Conservation (phyloP, 805 yeast species). For the Ogataea saltuana region DNA sequence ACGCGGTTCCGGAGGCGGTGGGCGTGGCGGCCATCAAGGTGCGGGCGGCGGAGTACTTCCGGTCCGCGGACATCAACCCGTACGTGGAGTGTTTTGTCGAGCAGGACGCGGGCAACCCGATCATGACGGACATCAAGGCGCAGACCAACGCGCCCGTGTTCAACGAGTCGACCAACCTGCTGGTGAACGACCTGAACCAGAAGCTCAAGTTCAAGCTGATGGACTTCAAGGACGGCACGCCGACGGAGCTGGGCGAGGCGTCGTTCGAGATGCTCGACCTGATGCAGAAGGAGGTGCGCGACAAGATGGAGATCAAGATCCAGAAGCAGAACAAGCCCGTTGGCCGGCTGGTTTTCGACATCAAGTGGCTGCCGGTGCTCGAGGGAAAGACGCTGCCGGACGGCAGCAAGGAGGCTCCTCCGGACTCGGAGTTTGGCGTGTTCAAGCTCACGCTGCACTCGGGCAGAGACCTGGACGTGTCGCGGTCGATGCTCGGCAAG, state of each 20-base stretch:
- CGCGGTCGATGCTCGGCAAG: slow-evolving; percentile 51
- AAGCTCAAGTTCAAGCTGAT: slow-evolving; percentile 55
- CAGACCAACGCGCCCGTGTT: slow-evolving; percentile 58
- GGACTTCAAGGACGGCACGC: slow-evolving; percentile 59
- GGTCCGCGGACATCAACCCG: slow-evolving; percentile 52
- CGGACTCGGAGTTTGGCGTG: slow-evolving; percentile 73
- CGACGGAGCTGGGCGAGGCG: slow-evolving; percentile 49
- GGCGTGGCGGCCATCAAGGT: slow-evolving; percentile 70
- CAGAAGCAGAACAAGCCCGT: slow-evolving; percentile 53
- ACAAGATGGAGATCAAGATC: slow-evolving; percentile 45
- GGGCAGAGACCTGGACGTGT: slow-evolving; percentile 56
- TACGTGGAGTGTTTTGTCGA: slow-evolving; percentile 39
- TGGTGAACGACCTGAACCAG: slow-evolving; percentile 58
- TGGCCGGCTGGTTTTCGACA: slow-evolving; percentile 61
- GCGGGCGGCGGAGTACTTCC: slow-evolving; percentile 52
- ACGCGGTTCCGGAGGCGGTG: slow-evolving; percentile 62
- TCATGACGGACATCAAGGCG: slow-evolving; percentile 58
- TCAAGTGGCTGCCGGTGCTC: slow-evolving; percentile 49
- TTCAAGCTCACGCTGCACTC: slow-evolving; percentile 62
- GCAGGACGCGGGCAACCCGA: slow-evolving; percentile 28
- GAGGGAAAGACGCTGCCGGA: slow-evolving; percentile 47
- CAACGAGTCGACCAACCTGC: slow-evolving; percentile 63
- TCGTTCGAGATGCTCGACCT: slow-evolving; percentile 59
- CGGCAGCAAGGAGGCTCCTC: slow-evolving; percentile 49
- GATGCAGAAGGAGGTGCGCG: slow-evolving; percentile 51